A percentile compares a stretch with the other conserved stretches of the same genome.
Evolutionary conservation across 2,329 filamentous ascomycete species (phyloP).

Genomic region (Cylindrodendrum hubeiense): DNA sequence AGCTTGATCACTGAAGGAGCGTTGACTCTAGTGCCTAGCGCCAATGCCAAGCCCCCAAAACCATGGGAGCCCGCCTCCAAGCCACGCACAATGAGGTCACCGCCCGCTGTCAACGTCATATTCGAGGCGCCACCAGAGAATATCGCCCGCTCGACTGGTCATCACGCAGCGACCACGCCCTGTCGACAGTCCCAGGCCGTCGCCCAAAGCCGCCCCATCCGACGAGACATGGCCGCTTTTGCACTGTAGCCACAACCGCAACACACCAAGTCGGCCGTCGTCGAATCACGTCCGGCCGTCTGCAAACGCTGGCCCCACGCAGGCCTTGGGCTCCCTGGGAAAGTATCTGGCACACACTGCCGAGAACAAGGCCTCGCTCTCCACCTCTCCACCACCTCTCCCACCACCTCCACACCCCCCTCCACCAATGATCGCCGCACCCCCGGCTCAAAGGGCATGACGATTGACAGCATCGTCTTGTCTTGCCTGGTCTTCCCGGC

Average conservation of each 20-base stretch:
- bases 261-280: conserved; percentile 1
- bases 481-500: too few relatives aligned
- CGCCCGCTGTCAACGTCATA: conserved; percentile 14
- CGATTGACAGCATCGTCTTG: conserved; percentile 13
- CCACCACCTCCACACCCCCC: not conserved
- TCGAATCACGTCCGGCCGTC: conserved; percentile 12
- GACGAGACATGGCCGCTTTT: not conserved
- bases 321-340: not conserved
- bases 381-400: not conserved
- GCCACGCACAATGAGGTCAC: conserved; percentile 29
- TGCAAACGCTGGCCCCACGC: not conserved
- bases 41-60: conserved; percentile 15
- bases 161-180: not conserved
- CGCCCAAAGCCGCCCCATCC: not conserved
- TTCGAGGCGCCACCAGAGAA: conserved; percentile 5
- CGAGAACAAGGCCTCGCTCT: conserved; percentile 2
- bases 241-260: not conserved
- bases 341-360: not conserved
- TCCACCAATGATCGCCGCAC: not conserved
- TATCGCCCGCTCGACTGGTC: not conserved
- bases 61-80: conserved; percentile 1
- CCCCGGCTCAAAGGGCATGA: not conserved
- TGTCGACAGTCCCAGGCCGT: not conserved
- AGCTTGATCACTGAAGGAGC: not conserved
- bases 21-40: not conserved